Conservation (phyloP, 495 filamentous ascomycete species). For the Rhizodiscina lignyota region DNA sequence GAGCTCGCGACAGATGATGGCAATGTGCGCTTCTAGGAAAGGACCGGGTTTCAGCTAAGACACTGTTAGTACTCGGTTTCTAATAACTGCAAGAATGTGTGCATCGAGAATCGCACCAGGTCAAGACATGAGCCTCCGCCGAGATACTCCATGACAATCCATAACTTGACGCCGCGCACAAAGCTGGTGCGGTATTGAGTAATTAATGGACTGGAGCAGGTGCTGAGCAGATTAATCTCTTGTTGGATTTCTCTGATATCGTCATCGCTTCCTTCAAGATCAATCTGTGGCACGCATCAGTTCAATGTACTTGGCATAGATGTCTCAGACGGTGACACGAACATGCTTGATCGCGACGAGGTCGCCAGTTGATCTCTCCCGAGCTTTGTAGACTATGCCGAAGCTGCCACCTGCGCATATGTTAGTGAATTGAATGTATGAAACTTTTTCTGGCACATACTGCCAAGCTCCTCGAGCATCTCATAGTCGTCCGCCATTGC, state of each 20-base stretch:
- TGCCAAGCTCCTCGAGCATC: conserved; percentile 82
- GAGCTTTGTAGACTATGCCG: conserved; percentile 90
- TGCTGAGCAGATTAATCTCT: conserved; percentile 89
- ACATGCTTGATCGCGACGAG: conserved; percentile 88
- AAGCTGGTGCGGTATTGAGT: conserved; percentile 96
- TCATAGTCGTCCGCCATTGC: conserved; percentile 52
- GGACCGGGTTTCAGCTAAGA: conserved; percentile 72
- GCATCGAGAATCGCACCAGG: conserved; percentile 37
- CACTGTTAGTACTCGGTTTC: conserved; percentile 9
- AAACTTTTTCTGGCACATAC: conserved; percentile 34
- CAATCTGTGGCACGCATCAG: conserved; percentile 45
- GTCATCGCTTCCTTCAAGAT: conserved; percentile 94
- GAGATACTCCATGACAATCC: conserved; percentile 98
- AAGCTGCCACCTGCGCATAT: conserved; percentile 64
- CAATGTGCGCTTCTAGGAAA: conserved; percentile 82
- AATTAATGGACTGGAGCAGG: conserved; percentile 82
- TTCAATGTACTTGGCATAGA: background rate
- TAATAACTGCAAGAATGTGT: background rate
- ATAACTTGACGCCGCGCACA: conserved; percentile 83
- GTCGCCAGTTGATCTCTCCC: conserved; percentile 70
- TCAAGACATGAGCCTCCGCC: conserved; percentile 89
- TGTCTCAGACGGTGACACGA: conserved; percentile 5
- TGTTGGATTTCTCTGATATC: conserved; percentile 97
- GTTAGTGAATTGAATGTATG: conserved; percentile 1
- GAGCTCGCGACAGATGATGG: conserved; percentile 85